phyloP scores from a whole-genome alignment of 495 filamentous ascomycete genomes.

The Xylaria grammica region DNA sequence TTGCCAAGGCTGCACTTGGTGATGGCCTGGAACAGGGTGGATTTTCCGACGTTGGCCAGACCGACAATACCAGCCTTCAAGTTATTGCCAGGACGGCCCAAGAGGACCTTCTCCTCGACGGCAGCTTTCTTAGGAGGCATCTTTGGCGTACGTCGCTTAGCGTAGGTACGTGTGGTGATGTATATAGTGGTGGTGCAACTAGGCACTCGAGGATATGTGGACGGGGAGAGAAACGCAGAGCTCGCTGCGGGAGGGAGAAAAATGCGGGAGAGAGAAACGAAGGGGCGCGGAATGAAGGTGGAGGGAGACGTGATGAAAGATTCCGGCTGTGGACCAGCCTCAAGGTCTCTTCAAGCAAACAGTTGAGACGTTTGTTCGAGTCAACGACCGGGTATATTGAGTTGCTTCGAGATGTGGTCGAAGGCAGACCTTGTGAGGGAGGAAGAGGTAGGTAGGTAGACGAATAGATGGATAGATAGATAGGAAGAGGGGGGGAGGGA shows the following conservation, averaged over 20 bases:
- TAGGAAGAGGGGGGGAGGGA: not conserved
- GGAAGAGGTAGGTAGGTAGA: too few relatives aligned
- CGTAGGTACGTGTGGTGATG: constrained; percentile 55
- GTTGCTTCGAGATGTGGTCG: constrained; percentile 22
- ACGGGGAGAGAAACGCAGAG: constrained; percentile 53
- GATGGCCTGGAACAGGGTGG: constrained; percentile 99
- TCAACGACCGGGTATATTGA: constrained; percentile 15
- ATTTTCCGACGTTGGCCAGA: constrained; percentile 99
- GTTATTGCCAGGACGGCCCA: constrained; percentile 97
- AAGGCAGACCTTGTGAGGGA: constrained; percentile 23
- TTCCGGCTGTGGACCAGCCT: constrained; percentile 36
- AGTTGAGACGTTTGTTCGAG: constrained; percentile 27
- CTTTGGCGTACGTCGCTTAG: constrained; percentile 53
- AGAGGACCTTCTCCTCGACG: constrained; percentile 76
- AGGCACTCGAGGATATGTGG: constrained; percentile 40
- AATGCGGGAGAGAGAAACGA: constrained; percentile 60
- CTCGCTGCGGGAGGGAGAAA: constrained; percentile 65
- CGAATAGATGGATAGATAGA: too few relatives aligned
- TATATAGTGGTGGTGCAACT: constrained; percentile 49
- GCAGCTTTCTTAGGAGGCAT: constrained; percentile 82
- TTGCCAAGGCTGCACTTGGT: constrained; percentile 98
- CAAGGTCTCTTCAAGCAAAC: constrained; percentile 32
- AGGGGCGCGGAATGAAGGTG: constrained; percentile 49
- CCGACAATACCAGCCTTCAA: constrained; percentile 99
- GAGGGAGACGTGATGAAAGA: constrained; percentile 53